These are phyloP conservation scores for Coemansia sp. DNA, from an alignment of 192 early-diverging fungal species.

Conservation along the genomic window DNA sequence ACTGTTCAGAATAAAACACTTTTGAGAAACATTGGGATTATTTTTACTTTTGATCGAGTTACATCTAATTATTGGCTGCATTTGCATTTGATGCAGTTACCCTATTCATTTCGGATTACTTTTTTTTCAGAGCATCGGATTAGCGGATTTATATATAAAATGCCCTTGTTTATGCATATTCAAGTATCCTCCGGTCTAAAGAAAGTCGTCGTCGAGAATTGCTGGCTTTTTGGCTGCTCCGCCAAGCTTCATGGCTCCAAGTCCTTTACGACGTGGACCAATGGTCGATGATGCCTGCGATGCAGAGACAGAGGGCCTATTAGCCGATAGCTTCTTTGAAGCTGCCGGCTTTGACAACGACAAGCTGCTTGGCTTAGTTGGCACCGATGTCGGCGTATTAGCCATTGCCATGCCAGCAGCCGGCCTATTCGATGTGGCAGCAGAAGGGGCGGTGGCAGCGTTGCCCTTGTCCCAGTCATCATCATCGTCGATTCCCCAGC, in stretches of 20 bases:
- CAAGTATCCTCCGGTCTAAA: neutral
- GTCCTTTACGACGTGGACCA: conserved; percentile 33
- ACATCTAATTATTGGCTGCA: no score
- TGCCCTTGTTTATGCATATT: no score
- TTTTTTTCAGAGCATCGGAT: no score
- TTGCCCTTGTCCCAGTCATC: conserved; percentile 25
- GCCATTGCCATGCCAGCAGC: conserved; percentile 26
- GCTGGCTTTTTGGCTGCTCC: conserved; percentile 25
- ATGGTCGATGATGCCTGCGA: conserved; percentile 1
- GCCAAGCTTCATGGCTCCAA: conserved; percentile 48
- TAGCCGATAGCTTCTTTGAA: conserved; percentile 1
- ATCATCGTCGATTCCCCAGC: conserved; percentile 12
- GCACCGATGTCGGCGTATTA: neutral
- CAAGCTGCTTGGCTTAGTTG: neutral
- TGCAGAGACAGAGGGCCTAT: neutral
- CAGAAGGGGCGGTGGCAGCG: neutral
- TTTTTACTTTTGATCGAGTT: no score
- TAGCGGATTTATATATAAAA: no score
- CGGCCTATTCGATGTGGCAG: neutral
- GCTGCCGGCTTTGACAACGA: conserved; percentile 12
- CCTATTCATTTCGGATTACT: no score
- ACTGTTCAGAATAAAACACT: no score
- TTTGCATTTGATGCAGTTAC: no score
- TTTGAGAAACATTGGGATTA: no score
- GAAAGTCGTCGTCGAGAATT: conserved; percentile 10